Conservation (phyloP, 306 rosid genomes). For the Prunus fruticosa region DNA sequence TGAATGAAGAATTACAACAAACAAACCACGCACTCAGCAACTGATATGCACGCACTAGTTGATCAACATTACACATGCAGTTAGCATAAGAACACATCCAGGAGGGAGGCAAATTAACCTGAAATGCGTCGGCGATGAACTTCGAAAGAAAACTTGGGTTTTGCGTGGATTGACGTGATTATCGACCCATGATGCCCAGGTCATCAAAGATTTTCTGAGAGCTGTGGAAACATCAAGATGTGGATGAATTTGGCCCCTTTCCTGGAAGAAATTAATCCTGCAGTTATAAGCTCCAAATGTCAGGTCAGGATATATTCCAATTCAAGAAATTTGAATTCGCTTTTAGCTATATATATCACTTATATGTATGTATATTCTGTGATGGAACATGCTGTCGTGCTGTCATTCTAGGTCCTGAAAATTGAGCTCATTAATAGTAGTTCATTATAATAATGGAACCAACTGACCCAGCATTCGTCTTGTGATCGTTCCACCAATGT, state of each 20-base stretch:
- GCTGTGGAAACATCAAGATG: slow-evolving; percentile 66
- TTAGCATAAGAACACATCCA: too few species aligned
- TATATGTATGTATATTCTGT: too few species aligned
- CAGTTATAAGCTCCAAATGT: slow-evolving; percentile 21
- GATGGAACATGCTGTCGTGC: too few species aligned
- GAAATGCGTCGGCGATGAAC: slow-evolving; percentile 91
- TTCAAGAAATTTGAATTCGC: not conserved
- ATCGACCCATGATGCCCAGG: slow-evolving; percentile 91
- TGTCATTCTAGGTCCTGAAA: too few species aligned
- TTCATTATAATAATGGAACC: too few species aligned
- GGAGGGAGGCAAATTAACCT: slow-evolving; percentile 37
- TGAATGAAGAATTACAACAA: too few species aligned
- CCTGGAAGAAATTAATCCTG: slow-evolving; percentile 88
- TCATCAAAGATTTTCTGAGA: slow-evolving; percentile 63
- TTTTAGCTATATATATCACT: too few species aligned
- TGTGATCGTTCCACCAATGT: slow-evolving; percentile 97
- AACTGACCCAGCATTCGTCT: slow-evolving; percentile 86
- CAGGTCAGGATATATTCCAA: not conserved
- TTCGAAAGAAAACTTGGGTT: slow-evolving; percentile 81
- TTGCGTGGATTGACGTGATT: slow-evolving; percentile 53
- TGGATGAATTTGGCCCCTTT: slow-evolving; percentile 74
- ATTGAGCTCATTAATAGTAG: too few species aligned
- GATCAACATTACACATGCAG: slow-evolving; percentile 13
- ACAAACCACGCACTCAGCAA: slow-evolving; percentile 9
- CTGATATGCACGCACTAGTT: not conserved